Evolutionary conservation across 805 yeast genomes (phyloP).

Genomic region (Wickerhamomyces xylosicus): DNA sequence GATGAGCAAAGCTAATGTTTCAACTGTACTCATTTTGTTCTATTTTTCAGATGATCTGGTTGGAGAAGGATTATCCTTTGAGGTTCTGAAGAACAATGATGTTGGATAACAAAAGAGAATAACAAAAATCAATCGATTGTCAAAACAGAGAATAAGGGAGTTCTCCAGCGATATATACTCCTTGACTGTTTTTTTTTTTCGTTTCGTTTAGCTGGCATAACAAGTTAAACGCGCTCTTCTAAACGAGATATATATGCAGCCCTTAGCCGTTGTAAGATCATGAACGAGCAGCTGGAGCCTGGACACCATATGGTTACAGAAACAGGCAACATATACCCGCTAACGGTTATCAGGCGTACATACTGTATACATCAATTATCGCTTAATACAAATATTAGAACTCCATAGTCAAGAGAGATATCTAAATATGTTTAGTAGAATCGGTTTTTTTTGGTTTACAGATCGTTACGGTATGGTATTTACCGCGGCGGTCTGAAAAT

Average conservation of each 20-base stretch:
- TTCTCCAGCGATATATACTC: neutral
- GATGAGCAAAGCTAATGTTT: slow-evolving; percentile 7
- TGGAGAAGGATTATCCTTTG: neutral
- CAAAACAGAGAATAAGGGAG: neutral
- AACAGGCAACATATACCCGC: neutral
- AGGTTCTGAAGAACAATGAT: neutral
- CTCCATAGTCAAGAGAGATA: too few relatives aligned
- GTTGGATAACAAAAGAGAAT: too few relatives aligned
- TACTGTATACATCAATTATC: slow-evolving; percentile 3
- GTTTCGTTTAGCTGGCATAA: neutral
- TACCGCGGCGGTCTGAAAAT: neutral
- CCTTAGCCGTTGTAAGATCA: neutral
- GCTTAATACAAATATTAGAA: too few relatives aligned
- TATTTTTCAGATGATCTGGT: neutral
- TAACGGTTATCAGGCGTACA: slow-evolving; percentile 1
- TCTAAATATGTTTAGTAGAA: too few relatives aligned
- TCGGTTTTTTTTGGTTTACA: too few relatives aligned
- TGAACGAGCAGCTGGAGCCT: neutral
- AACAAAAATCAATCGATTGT: too few relatives aligned
- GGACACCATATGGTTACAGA: neutral
- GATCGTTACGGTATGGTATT: too few relatives aligned
- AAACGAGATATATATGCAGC: neutral
- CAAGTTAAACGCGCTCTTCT: neutral
- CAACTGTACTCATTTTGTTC: slow-evolving; percentile 13
- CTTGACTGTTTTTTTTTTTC: too few relatives aligned